Conservation (phyloP, 306 rosid species). For the Myrica gale region DNA sequence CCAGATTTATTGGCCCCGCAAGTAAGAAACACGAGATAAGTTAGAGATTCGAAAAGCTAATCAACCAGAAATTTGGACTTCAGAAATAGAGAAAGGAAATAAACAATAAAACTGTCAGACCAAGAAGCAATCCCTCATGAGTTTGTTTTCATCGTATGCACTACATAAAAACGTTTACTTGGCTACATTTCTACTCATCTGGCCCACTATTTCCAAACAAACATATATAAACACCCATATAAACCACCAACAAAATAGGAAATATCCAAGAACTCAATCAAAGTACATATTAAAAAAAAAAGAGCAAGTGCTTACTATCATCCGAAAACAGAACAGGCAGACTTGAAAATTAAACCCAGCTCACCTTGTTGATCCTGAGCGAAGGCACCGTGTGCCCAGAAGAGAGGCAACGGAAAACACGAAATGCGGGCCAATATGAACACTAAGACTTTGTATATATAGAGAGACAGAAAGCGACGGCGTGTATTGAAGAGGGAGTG, state of each 20-base stretch:
- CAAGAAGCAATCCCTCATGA: constrained; percentile 4
- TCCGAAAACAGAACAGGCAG: constrained; percentile 5
- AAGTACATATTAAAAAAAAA: neutral
- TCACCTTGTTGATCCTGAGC: constrained; percentile 10
- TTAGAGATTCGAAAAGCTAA: neutral
- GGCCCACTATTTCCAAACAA: neutral
- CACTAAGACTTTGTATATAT: neutral
- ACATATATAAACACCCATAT: neutral
- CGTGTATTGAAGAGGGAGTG: neutral
- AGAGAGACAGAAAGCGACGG: neutral
- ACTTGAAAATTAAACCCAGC: constrained; percentile 23
- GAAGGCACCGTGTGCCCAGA: constrained; percentile 11
- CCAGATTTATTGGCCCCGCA: neutral
- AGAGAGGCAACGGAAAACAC: constrained; percentile 20
- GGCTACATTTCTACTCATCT: neutral
- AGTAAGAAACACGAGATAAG: neutral
- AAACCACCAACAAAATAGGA: neutral
- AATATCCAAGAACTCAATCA: neutral
- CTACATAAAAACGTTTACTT: neutral
- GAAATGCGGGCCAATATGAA: constrained; percentile 25
- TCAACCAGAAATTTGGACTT: neutral
- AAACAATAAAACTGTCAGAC: neutral
- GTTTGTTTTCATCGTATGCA: neutral
- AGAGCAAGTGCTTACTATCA: neutral
- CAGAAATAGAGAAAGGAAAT: neutral